Conservation (phyloP, 768 basidiomycete species). For the Butyriboletus loyo region DNA sequence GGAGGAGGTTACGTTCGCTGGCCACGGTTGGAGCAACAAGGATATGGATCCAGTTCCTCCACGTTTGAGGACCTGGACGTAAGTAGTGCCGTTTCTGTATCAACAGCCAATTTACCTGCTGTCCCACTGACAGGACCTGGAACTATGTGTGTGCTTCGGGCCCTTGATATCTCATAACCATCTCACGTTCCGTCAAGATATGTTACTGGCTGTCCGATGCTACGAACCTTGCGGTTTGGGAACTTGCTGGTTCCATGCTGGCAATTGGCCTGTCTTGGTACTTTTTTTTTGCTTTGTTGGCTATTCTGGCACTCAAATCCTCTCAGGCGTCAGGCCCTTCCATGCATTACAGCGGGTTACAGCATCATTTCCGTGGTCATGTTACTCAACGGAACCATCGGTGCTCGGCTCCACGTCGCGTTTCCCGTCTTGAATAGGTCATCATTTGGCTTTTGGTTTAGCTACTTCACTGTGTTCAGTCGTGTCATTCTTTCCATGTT, state of each 20-base stretch:
- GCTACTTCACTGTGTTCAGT: slow-evolving; percentile 81
- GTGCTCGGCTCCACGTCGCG: slow-evolving; percentile 72
- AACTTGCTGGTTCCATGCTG: slow-evolving; percentile 67
- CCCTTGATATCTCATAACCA: slow-evolving; percentile 17
- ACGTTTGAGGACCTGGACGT: slow-evolving; percentile 58
- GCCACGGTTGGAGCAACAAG: slow-evolving; percentile 63
- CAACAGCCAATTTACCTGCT: not conserved
- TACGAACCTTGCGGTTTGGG: slow-evolving; percentile 43
- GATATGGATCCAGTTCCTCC: slow-evolving; percentile 77
- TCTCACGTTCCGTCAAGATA: slow-evolving; percentile 14
- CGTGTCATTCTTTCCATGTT: slow-evolving; percentile 75
- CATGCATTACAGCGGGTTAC: slow-evolving; percentile 71
- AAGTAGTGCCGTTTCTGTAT: not conserved
- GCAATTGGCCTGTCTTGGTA: slow-evolving; percentile 72
- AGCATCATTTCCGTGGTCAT: slow-evolving; percentile 69
- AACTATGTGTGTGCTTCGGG: slow-evolving; percentile 64
- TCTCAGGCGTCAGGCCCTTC: slow-evolving; percentile 59
- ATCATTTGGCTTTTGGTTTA: slow-evolving; percentile 86
- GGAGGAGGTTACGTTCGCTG: slow-evolving; percentile 49
- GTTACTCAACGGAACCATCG: slow-evolving; percentile 75
- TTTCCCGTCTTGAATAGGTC: slow-evolving; percentile 80
- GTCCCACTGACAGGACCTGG: slow-evolving; percentile 42
- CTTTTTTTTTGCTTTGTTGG: not conserved
- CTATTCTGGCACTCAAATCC: not conserved
- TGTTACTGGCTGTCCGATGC: slow-evolving; percentile 33